Evolutionary conservation across 257 asterid species (phyloP).

Genomic region (Forsythia suspensa): DNA sequence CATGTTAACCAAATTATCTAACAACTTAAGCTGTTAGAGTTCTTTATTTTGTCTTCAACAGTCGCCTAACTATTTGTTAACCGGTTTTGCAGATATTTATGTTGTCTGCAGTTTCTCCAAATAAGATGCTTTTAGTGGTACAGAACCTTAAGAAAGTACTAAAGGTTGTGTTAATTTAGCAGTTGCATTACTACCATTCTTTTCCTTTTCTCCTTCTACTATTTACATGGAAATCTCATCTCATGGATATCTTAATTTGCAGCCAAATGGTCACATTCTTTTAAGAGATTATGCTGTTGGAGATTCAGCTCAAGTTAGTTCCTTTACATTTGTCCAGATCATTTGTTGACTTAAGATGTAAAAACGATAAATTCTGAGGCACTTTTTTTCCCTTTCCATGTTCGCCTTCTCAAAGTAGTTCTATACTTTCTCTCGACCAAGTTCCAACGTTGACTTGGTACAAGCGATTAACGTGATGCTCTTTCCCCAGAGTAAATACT

Average conservation of each 20-base stretch:
- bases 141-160: constrained; percentile 68
- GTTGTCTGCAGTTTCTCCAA: constrained; percentile 89
- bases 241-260: constrained; percentile 30
- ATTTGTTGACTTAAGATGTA: not conserved
- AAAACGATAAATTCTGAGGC: not conserved
- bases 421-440: not conserved
- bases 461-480: not conserved
- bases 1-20: not conserved
- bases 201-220: constrained; percentile 8
- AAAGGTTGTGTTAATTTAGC: constrained; percentile 43
- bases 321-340: constrained; percentile 11
- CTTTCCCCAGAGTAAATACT: not conserved
- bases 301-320: constrained; percentile 74
- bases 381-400: constrained; percentile 2
- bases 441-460: not conserved
- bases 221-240: constrained; percentile 23
- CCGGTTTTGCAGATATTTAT: constrained; percentile 61
- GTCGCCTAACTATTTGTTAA: constrained; percentile 23
- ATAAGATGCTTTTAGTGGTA: constrained; percentile 62
- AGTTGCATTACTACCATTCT: constrained; percentile 14
- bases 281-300: constrained; percentile 79
- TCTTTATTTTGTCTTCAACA: constrained; percentile 15
- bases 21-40: not conserved
- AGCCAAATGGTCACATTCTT: constrained; percentile 80
- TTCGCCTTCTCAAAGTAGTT: not conserved